Base-by-base conservation (phyloP, 23 red algal genomes). In the Gracilaria domingensis region DNA sequence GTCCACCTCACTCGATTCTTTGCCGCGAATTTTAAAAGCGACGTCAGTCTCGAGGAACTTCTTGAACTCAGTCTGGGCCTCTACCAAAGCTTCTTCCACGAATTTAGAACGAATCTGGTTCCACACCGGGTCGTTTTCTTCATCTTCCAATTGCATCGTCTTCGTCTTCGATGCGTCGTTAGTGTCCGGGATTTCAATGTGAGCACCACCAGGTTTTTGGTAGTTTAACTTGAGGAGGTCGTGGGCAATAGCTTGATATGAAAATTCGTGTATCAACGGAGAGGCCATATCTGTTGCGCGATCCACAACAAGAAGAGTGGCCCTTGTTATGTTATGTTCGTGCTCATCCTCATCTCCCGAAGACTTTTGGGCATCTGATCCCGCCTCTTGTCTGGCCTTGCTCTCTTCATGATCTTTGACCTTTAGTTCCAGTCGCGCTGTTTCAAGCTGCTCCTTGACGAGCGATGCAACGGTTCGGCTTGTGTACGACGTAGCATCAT, bases 221-320 rank as follows among this genome's bases (percentile, higher is more conserved):
- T 92, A 87, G 60, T 95, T 84, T 36, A 95, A 61, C 0, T 74
- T 37, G 16, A 98, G 64, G 48, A 98, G 79, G 60, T 98, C 96
- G 78, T 98, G 89, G 12, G 82, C 93, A 93, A 98, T 98, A 14
- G 96, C 96, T 69, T 98, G 93, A 53, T 98, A 98, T 12, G 93
- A 93, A 71, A 88, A 98, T 40, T 98, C 96, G 50, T 98, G 96
- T 38, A 98, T 66, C 53, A 98, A 85, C 18, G 93, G 93, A 25
- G 93, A 78, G 29, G 88, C 82, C 23, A 92, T 77, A 83, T 98
- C 96, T 4, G 92, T 69, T 39, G 85, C 86, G 25, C 96, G 85
- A 65, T 98, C 96, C 34, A 98, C 83, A 58, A 98, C 80, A 4
- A 98, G 59, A 25, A 98, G 79, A 58, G 81, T 94, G 0, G 78